A percentile compares a stretch with the other conserved stretches of the same genome.
These are phyloP conservation scores for Sistotremastrum suecicum DNA, from an alignment of 768 basidiomycete genomes.

Conservation along the genomic window DNA sequence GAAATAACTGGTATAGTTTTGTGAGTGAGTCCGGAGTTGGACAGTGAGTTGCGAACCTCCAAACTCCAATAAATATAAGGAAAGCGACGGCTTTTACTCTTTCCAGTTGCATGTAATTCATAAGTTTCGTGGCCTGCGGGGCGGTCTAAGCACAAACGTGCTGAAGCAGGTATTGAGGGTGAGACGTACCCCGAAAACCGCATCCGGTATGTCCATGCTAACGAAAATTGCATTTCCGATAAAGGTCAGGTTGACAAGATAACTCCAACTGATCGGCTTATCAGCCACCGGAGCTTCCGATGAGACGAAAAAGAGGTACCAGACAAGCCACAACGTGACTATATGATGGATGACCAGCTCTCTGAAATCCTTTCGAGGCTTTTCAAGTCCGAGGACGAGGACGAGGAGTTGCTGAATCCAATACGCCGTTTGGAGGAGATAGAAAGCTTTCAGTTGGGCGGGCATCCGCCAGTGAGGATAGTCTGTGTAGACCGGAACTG, in stretches of 20 bases:
- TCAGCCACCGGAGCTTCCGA: background rate
- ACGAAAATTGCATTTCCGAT: slow-evolving; percentile 89
- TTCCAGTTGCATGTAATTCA: slow-evolving; percentile 74
- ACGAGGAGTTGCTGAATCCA: slow-evolving; percentile 93
- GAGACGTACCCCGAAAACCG: slow-evolving; percentile 61
- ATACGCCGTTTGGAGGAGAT: slow-evolving; percentile 85
- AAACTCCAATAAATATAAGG: slow-evolving; percentile 48
- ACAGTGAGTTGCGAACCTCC: slow-evolving; percentile 52
- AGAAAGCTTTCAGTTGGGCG: slow-evolving; percentile 77
- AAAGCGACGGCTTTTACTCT: slow-evolving; percentile 50
- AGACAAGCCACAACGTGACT: slow-evolving; percentile 89
- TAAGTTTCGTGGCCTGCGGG: slow-evolving; percentile 60
- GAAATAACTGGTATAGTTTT: slow-evolving; percentile 54
- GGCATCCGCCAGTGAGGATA: slow-evolving; percentile 88
- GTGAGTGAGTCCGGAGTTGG: background rate
- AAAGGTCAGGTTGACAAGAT: slow-evolving; percentile 61
- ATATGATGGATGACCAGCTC: slow-evolving; percentile 86
- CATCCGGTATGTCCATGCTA: slow-evolving; percentile 95
- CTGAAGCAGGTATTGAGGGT: background rate
- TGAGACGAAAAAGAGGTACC: slow-evolving; percentile 32
- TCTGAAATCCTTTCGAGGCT: slow-evolving; percentile 84
- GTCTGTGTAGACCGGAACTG: slow-evolving; percentile 23
- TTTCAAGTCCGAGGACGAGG: slow-evolving; percentile 74
- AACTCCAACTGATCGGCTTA: slow-evolving; percentile 53
- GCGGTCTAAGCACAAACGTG: background rate